Evolutionary conservation across 2,329 filamentous ascomycete species (phyloP), one percentile per base, ranked within the genome.

Genomic region (Neofusicoccum sp.): DNA sequence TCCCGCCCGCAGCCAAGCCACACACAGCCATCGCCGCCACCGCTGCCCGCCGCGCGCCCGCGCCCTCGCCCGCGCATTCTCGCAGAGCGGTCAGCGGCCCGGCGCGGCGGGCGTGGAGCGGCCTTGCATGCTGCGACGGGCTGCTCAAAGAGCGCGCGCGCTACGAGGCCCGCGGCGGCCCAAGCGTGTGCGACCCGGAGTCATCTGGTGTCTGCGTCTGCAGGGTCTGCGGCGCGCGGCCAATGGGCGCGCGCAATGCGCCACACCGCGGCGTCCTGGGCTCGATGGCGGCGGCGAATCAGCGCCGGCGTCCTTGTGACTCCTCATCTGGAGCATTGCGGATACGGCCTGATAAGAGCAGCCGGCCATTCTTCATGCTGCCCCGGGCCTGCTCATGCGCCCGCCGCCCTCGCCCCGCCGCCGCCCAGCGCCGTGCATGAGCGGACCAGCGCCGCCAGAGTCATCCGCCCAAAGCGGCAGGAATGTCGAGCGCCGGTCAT

Each of bases 261-360:
- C 53, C 53, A 57, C 53, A 57, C 56, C 31, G 43, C 49, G 7
- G 33, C 34, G 49, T 41, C 34, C 34, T 58, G 56, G 38, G 20
- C 34, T 38, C 56, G 41, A 58, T 48, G 56, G 40, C 44, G 31
- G 43, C 57, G 20, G 34, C 44, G 44, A 58, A 48, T 57, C 56
- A 58, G 31, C 56, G 49, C 57, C 24, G 26, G 31, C 57, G 57
- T 59, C 57, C 57, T 59, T 59, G 57, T 59, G 57, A 59, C 57
- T 49, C 41, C 26, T 49, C 38, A 56, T 43, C 43, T 56, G 51
- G 36, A 26, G 51, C 38, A 40, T 54, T 49, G 45, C 45, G 45
- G 45, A 49, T 49, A 49, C 45, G 45, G 45, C 44, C 51, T 43
- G 51, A 56, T 56, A 56, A 56, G 51, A 43, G 36, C 51, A 56